Base-by-base conservation (phyloP, 73 alveolate genomes). In the Paraurostyla sp. region DNA sequence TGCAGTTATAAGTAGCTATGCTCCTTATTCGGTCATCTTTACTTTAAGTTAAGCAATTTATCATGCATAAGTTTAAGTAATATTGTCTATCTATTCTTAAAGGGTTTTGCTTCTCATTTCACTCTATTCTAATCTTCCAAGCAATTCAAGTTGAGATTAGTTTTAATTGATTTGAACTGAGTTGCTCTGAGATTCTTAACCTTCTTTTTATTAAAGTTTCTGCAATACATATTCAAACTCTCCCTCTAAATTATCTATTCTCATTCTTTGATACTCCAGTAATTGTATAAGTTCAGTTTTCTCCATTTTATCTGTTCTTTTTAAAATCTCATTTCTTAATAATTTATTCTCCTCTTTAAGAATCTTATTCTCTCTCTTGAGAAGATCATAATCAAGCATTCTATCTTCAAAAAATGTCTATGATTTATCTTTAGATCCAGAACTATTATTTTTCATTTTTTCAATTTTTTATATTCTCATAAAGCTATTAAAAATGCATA, bases 21-120 rank as follows among this genome's bases (percentile, higher is more conserved):
- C 87, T 7, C 87, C 87, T 73, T 73, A 45, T 30, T 73, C 87
- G n/a, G 87, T 73, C 87, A 73, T 73, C 27, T 30, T 73, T 18
- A 71, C 69, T 50, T 73, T 73, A 30, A 73, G 42, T 45, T 73
- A 36, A 42, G 71, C 87, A 22, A 73, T 51, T 50, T 73, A 43
- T 30, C 87, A 6, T 13, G 87, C 87, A 48, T 73, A 73, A 3
- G 45, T 48, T 45, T 45, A 27, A 9, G 87, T 73, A 0, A 73
- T 56, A 45, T 73, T 45, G 16, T 73, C 87, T 11, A 73, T 27
- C 42, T 73, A 50, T 36, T 73, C 87, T 73, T 73, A 40, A 4
- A 73, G 36, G 9, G 38, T 33, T 33, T 45, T 9, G 51, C 87
- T 43, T 30, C 71, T 73, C 29, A 41, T 73, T 7, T 73, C 87